Conservation (phyloP, 129 eudicot genomes). For the Arctium lappa region DNA sequence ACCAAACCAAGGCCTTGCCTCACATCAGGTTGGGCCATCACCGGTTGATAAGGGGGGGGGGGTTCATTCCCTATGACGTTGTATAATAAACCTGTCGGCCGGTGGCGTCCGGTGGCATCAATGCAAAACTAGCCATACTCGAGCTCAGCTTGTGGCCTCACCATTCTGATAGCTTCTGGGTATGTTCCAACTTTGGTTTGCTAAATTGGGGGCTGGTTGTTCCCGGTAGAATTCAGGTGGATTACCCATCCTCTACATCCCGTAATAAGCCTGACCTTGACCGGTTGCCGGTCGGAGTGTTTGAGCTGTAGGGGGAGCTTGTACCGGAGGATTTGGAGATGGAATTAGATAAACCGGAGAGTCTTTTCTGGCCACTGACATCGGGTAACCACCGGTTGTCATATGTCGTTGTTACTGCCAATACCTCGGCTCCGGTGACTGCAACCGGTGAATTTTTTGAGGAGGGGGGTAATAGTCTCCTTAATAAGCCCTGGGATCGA, state of each 20-base stretch:
- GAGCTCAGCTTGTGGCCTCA: slow-evolving; percentile 33
- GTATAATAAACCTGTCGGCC: slow-evolving; percentile 44
- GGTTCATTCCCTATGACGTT: slow-evolving; percentile 19
- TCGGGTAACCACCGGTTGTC: slow-evolving; percentile 31
- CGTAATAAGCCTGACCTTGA: slow-evolving; percentile 45
- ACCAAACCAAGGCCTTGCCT: slow-evolving; percentile 27
- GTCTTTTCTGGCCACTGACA: slow-evolving; percentile 31
- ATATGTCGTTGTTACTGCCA: slow-evolving; percentile 36
- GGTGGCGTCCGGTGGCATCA: slow-evolving; percentile 46
- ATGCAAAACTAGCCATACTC: slow-evolving; percentile 34
- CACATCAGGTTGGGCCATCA: slow-evolving; percentile 17
- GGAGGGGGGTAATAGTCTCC: slow-evolving; percentile 42
- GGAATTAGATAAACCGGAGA: slow-evolving; percentile 40
- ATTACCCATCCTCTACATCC: slow-evolving; percentile 41
- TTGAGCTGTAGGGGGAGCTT: neutral
- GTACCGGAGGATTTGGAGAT: slow-evolving; percentile 20
- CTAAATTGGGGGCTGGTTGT: slow-evolving; percentile 35
- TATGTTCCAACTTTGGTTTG: slow-evolving; percentile 29
- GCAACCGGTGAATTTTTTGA: slow-evolving; percentile 24
- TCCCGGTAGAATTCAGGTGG: slow-evolving; percentile 48
- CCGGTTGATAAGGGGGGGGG: slow-evolving; percentile 40
- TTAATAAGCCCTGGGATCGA: slow-evolving; percentile 34
- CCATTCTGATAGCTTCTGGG: slow-evolving; percentile 30
- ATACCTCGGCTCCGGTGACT: slow-evolving; percentile 14
- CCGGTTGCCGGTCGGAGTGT: slow-evolving; percentile 31